A percentile compares a stretch with the other conserved stretches of the same genome.
Conservation (phyloP, 352 stramenopile genomes). For the Blastocystis sp. region DNA sequence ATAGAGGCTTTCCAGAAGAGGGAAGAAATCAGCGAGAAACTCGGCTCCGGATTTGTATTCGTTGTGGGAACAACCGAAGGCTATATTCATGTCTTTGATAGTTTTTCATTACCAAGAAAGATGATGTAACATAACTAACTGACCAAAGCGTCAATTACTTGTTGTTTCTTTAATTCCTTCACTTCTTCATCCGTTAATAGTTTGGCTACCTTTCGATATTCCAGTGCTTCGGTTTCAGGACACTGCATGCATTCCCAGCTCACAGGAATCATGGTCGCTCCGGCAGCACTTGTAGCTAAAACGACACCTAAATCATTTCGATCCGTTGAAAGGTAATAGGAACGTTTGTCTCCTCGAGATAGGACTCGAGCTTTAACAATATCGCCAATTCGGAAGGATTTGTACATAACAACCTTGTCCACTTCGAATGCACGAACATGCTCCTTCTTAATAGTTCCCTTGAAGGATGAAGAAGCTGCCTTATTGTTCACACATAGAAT, state of each 20-base stretch:
- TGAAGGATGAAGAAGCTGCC: slow-evolving; percentile 24
- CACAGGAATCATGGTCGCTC: slow-evolving; percentile 50
- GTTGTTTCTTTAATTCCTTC: slow-evolving; percentile 47
- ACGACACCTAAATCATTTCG: slow-evolving; percentile 54
- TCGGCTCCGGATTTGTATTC: slow-evolving; percentile 47
- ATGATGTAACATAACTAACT: slow-evolving; percentile 35
- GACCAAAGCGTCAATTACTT: slow-evolving; percentile 19
- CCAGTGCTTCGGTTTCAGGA: slow-evolving; percentile 46
- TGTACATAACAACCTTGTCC: slow-evolving; percentile 60
- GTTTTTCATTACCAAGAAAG: slow-evolving; percentile 29
- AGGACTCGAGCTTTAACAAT: slow-evolving; percentile 48
- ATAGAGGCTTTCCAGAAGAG: slow-evolving; percentile 9
- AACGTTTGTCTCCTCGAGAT: slow-evolving; percentile 47
- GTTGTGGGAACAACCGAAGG: slow-evolving; percentile 52
- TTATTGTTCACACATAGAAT: slow-evolving; percentile 53
- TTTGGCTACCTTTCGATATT: slow-evolving; percentile 59
- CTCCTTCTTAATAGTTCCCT: slow-evolving; percentile 55
- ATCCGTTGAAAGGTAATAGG: slow-evolving; percentile 58
- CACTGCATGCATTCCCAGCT: slow-evolving; percentile 59
- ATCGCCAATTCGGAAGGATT: slow-evolving; percentile 58
- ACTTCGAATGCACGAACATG: slow-evolving; percentile 61
- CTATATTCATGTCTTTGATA: slow-evolving; percentile 57
- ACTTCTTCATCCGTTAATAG: slow-evolving; percentile 49
- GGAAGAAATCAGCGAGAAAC: neutral
- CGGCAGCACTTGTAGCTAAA: slow-evolving; percentile 40